Conservation (phyloP, 73 alveolate species). For the Symbiodinium pilosum region DNA sequence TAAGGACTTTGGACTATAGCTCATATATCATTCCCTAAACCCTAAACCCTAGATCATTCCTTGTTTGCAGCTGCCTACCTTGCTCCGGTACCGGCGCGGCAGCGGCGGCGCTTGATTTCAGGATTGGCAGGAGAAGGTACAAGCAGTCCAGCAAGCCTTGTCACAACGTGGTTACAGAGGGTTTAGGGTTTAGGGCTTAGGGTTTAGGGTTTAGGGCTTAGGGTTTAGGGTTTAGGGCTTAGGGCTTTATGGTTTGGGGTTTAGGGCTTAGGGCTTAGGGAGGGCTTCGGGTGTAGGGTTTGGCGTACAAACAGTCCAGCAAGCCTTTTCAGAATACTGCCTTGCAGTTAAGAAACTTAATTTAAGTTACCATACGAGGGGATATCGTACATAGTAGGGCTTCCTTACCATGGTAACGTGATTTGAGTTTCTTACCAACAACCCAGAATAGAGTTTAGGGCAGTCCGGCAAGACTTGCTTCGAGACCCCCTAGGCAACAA, state of each 20-base stretch:
- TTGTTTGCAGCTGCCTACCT: too few species aligned
- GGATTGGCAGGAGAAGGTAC: too few species aligned
- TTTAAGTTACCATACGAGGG: neutral
- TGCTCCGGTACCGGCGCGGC: too few species aligned
- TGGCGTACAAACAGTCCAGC: neutral
- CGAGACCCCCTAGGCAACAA: neutral
- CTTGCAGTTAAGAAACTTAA: neutral
- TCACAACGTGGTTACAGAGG: neutral
- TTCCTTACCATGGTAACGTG: too few species aligned
- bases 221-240: neutral
- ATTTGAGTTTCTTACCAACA: too few species aligned
- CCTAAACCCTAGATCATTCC: too few species aligned
- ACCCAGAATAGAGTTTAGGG: neutral
- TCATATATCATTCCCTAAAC: too few species aligned
- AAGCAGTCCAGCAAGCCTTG: too few species aligned
- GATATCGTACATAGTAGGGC: too few species aligned
- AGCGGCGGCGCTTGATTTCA: too few species aligned
- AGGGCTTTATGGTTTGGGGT: neutral
- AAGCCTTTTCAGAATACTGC: neutral
- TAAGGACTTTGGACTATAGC: too few species aligned
- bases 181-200: conserved; percentile 1
- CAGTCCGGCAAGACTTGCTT: neutral
- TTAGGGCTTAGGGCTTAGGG: neutral
- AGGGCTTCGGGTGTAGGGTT: too few species aligned
- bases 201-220: neutral